Base-by-base conservation (phyloP, 352 stramenopile species). In the Blastocystis sp. region DNA sequence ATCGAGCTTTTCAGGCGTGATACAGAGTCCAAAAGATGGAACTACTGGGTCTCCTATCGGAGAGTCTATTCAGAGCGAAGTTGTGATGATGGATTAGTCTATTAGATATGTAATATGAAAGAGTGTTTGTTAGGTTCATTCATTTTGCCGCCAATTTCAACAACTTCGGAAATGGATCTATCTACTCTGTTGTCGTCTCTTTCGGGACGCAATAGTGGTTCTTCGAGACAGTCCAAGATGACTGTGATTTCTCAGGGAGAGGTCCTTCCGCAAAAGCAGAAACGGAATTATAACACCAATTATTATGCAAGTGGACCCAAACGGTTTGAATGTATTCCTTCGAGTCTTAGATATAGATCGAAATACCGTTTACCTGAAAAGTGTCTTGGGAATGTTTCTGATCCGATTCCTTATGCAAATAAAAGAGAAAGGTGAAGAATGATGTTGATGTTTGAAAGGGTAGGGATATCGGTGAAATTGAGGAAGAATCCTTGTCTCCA, bases 61-160 rank as follows among this genome's bases (percentile, higher is more conserved):
- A 46, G 39, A 46, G 39, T 46, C 39, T 46, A 46, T 46, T 46
- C 39, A 46, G 9, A 61, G 54, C 27, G 54, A 61, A 32, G 54
- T 61, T n/a, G 54, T 61, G 54, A 32, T 32, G 19, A 32, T 32
- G 19, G 19, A 61, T 32, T 61, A 61, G 54, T 61, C 54, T 61
- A n/a, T 61, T 61, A 61, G 54, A n/a, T 61, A 32, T 61, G 54
- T 61, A 61, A 61, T 61, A 61, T 61, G 54, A 32, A 32, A 32
- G 5, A 6, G 12, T 61, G 54, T 61, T 61, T 61, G 54, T 61
- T 61, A 12, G 54, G 3, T 61, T 61, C 19, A 61, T 61, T 46
- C 39, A 46, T 46, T 46, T 46, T 46, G 39, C 39, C 39, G 39
- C 39, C 39, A 46, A 46, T 9, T 46, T 9, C 39, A 9, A 46